Evolutionary conservation across 441 rosid genomes (phyloP).

Genomic region (Biscutella laevigata): DNA sequence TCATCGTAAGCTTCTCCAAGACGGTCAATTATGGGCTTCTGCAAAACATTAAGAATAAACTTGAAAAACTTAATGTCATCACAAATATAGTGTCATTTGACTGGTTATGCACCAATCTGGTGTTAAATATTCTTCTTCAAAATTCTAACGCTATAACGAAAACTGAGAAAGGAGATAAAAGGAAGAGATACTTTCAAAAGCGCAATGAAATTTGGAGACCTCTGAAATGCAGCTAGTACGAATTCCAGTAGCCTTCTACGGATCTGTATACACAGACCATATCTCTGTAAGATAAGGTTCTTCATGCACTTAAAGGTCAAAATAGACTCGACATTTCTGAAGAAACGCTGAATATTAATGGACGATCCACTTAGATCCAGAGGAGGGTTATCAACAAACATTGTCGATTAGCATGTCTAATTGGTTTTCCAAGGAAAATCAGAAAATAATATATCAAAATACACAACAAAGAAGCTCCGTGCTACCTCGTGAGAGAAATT

Average conservation of each 20-base stretch:
- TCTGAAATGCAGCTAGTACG: constrained; percentile 80
- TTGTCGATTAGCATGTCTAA: background rate
- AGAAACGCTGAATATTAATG: background rate
- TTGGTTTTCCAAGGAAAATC: background rate
- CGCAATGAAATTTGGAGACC: constrained; percentile 72
- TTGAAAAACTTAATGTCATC: too few species aligned
- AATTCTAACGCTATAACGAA: background rate
- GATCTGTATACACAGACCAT: constrained; percentile 35
- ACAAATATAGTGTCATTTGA: too few species aligned
- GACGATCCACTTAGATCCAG: background rate
- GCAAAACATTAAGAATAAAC: constrained; percentile 16
- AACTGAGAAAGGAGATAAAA: background rate
- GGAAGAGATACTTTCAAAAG: constrained; percentile 51
- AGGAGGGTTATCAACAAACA: background rate
- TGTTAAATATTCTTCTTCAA: background rate
- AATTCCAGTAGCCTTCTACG: constrained; percentile 76
- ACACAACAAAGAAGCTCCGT: constrained; percentile 2
- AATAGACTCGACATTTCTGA: background rate
- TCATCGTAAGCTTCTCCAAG: constrained; percentile 97
- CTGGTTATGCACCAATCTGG: background rate
- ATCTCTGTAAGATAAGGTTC: constrained; percentile 1
- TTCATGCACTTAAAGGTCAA: background rate
- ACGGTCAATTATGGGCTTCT: constrained; percentile 91
- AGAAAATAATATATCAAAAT: background rate
- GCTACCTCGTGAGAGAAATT: constrained; percentile 65